Conservation (phyloP, 306 rosid species). For the Prinsepia uniflora region DNA sequence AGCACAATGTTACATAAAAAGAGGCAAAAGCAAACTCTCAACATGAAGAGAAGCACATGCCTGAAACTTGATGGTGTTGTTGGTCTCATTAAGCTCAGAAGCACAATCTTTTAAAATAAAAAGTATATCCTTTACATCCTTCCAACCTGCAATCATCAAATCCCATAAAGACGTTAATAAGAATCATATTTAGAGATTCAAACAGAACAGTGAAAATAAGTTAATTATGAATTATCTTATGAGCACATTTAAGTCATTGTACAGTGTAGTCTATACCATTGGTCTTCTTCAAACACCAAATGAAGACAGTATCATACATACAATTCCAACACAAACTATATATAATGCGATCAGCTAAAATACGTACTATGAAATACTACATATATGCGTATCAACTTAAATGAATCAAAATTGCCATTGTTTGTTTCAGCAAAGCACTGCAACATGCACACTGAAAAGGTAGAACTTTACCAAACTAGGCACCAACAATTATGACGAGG, state of each 20-base stretch:
- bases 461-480: neutral
- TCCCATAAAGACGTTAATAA: neutral
- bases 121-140: slow-evolving; percentile 72
- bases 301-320: neutral
- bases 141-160: slow-evolving; percentile 55
- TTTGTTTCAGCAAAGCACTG: neutral
- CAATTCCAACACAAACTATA: neutral
- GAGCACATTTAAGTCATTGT: neutral
- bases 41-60: slow-evolving; percentile 33
- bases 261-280: neutral
- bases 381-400: neutral
- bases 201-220: neutral
- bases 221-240: too few relatives aligned
- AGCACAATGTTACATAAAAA: neutral
- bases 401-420: neutral
- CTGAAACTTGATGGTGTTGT: slow-evolving; percentile 57
- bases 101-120: slow-evolving; percentile 67
- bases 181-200: neutral
- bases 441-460: neutral
- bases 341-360: neutral
- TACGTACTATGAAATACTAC: neutral
- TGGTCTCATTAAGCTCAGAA: slow-evolving; percentile 53
- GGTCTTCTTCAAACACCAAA: neutral
- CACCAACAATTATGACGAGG: neutral
- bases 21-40: slow-evolving; percentile 9